Evolutionary conservation across 345 rosid species (phyloP), one percentile per base, ranked within the genome.

Genomic region (Xanthoceras sorbifolium): DNA sequence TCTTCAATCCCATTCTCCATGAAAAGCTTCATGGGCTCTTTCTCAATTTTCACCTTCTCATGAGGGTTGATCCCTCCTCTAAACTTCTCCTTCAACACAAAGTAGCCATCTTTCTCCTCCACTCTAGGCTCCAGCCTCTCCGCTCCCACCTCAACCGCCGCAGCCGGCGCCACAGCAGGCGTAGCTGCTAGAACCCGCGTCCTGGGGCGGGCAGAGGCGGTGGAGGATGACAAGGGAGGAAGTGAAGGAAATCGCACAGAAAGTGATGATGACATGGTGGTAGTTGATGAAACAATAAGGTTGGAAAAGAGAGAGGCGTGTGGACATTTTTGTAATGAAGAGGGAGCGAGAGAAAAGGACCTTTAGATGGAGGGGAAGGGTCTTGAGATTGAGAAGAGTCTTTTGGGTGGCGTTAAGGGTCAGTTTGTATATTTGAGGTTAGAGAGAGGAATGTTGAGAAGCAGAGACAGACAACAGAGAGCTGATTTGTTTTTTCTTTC

Each of bases 11-110:
- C 96, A 69, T 83, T 87, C 77, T 95, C 99, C 86, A 85, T 88
- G 83, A 90, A 89, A 64, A 93, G 83, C 83, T 86, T 90, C 97
- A 95, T 89, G 3, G 99, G 98, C 14, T 95, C 97, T 54, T 76
- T 92, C 87, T 85, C 93, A 60, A 95, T 83, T 91, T 95, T 95
- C 42, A 92, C 83, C 80, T 93, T 95, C 86, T 93, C 99, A 65
- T 84, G 94, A 26, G 98, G 98, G 61, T 92, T 95, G 26, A 95
- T 89, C 4, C 99, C 97, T 72, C 80, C 73, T 6, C 98, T 86
- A 65, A 91, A 95, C 82, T 92, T 93, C 86, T 95, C 97, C 85
- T 93, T 95, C 82, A 95, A 86, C 60, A 92, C 86, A 69, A 84
- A 93, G 75, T 81, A 95, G 9, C 97, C 97, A 79, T 90, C 90